A percentile compares a stretch with the other conserved stretches of the same genome.
Evolutionary conservation across 306 rosid genomes (phyloP).

Genomic region (Acmispon strigosus): DNA sequence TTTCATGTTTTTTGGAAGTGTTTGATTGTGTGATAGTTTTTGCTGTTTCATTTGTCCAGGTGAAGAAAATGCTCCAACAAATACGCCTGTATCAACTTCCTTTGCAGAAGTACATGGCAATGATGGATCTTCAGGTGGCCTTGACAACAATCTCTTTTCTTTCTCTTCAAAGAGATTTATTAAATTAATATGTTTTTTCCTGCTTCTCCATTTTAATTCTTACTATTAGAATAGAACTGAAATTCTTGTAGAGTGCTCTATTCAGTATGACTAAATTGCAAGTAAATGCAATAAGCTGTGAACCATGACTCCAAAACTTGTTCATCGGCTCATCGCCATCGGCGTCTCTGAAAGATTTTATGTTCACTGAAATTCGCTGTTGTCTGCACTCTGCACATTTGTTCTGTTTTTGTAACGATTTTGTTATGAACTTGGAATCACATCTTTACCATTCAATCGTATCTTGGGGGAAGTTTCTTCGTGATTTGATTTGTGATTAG

Average conservation of each 20-base stretch:
- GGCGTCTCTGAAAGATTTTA: background rate
- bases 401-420: background rate
- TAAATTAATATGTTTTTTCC: background rate
- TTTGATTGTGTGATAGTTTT: slow-evolving; percentile 6
- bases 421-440: background rate
- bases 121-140: slow-evolving; percentile 97
- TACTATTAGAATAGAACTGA: background rate
- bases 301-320: background rate
- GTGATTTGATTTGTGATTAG: background rate
- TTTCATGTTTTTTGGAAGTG: background rate
- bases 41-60: slow-evolving; percentile 38
- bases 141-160: background rate
- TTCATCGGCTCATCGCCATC: background rate
- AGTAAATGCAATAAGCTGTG: background rate
- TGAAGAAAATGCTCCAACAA: slow-evolving; percentile 67
- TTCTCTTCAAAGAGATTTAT: background rate
- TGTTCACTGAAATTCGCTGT: background rate
- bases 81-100: slow-evolving; percentile 84
- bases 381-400: background rate
- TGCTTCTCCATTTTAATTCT: background rate
- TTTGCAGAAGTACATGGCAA: slow-evolving; percentile 79
- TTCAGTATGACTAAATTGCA: background rate
- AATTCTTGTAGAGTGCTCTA: background rate
- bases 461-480: background rate
- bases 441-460: background rate